Evolutionary conservation across 345 rosid genomes (phyloP).

Genomic region (Microthlaspi erraticum): DNA sequence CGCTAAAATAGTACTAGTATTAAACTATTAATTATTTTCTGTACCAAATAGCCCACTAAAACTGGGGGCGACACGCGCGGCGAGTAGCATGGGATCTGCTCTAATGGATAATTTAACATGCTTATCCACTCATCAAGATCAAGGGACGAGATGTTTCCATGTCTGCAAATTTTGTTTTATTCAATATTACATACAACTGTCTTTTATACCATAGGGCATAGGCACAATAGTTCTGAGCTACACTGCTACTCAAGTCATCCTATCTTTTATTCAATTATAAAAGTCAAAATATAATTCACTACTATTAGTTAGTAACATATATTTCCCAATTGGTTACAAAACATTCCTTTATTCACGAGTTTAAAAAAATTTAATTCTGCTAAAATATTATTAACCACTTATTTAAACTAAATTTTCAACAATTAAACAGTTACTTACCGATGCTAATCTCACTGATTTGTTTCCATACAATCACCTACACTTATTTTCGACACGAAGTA

Average conservation of each 20-base stretch:
- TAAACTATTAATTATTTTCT: not conserved
- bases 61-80: not conserved
- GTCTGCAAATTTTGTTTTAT: constrained; percentile 14
- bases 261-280: not conserved
- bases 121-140: constrained; percentile 39
- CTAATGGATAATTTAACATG: constrained; percentile 28
- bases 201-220: not conserved
- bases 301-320: not conserved
- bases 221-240: no score
- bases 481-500: not conserved
- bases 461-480: not conserved
- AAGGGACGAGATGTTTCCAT: constrained; percentile 34
- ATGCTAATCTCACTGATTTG: not conserved
- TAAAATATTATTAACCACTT: not conserved
- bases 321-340: constrained; percentile 4
- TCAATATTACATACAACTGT: no score
- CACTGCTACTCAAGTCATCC: constrained; percentile 8
- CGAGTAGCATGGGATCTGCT: constrained; percentile 33
- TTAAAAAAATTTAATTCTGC: no score
- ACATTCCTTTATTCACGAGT: no score
- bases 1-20: no score
- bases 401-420: not conserved
- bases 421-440: not conserved
- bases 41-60: constrained; percentile 29
- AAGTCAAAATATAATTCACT: not conserved